Conservation (phyloP, 495 filamentous ascomycete species). For the Cladorrhinum samala region DNA sequence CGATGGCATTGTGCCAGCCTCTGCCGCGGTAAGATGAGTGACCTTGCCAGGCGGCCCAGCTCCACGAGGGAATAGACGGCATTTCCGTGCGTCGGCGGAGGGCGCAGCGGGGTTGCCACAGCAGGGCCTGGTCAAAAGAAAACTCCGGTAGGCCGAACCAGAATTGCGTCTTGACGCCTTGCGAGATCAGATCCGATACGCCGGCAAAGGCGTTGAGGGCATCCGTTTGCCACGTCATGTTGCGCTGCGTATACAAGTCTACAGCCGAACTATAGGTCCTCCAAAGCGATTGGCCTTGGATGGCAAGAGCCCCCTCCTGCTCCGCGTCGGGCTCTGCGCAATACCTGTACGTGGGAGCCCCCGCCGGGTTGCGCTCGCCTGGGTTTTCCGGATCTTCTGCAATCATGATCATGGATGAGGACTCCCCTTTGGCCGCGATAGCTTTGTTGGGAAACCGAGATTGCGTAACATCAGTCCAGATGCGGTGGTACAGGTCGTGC, state of each 20-base stretch:
- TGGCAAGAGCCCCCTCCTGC: no score
- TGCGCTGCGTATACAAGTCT: constrained; percentile 9
- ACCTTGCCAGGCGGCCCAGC: constrained; percentile 15
- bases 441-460: constrained; percentile 10
- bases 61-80: constrained; percentile 3
- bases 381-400: background rate
- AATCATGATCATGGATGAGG: background rate
- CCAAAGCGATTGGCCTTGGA: constrained; percentile 12
- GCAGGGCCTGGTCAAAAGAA: constrained; percentile 11
- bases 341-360: background rate
- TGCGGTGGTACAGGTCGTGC: background rate
- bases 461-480: constrained; percentile 11
- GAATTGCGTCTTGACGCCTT: constrained; percentile 9
- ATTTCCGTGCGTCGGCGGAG: constrained; percentile 5
- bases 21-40: constrained; percentile 14
- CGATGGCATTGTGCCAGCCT: constrained; percentile 11
- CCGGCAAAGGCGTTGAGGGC: constrained; percentile 13
- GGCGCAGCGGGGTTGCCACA: constrained; percentile 12
- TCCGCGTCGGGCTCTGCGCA: background rate
- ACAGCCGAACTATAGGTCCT: constrained; percentile 11
- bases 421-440: constrained; percentile 6
- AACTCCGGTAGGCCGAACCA: constrained; percentile 17
- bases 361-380: constrained; percentile 6
- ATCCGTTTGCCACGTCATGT: constrained; percentile 13
- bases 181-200: constrained; percentile 7